Conservation (phyloP, 2,329 filamentous ascomycete species). For the Penicillium hordei region DNA sequence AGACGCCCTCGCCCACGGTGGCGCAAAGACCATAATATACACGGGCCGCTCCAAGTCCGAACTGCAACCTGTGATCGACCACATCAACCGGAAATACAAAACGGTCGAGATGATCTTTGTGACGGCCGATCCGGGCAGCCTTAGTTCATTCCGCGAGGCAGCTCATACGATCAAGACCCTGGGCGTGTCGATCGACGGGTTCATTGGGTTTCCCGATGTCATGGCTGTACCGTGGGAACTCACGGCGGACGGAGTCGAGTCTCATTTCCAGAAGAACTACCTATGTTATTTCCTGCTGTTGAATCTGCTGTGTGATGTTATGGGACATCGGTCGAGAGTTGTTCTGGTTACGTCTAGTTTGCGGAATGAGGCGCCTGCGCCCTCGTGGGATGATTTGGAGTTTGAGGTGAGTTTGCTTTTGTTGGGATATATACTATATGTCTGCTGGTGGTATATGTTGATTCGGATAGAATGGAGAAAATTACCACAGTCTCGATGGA, state of each 20-base stretch:
- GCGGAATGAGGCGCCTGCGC: slow-evolving; percentile 20
- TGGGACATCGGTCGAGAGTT: slow-evolving; percentile 16
- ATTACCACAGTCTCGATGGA: slow-evolving; percentile 27
- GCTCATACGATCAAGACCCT: slow-evolving; percentile 18
- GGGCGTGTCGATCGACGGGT: slow-evolving; percentile 23
- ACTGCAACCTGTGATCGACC: slow-evolving; percentile 27
- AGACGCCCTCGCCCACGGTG: slow-evolving; percentile 27
- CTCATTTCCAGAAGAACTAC: slow-evolving; percentile 30
- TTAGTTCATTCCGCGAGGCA: slow-evolving; percentile 20
- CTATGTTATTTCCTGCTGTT: slow-evolving; percentile 27
- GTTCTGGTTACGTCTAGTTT: slow-evolving; percentile 27
- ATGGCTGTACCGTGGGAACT: slow-evolving; percentile 21
- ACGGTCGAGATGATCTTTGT: slow-evolving; percentile 25
- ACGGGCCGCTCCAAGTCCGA: slow-evolving; percentile 28
- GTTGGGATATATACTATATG: too few species aligned
- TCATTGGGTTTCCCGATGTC: slow-evolving; percentile 22
- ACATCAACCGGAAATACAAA: slow-evolving; percentile 23
- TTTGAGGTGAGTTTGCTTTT: slow-evolving; percentile 21
- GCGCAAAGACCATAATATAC: slow-evolving; percentile 31
- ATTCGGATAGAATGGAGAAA: slow-evolving; percentile 22
- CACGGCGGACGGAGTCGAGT: slow-evolving; percentile 26
- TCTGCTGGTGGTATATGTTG: not conserved
- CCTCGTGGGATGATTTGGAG: slow-evolving; percentile 22
- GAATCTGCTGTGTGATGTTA: slow-evolving; percentile 18
- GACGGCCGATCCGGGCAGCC: slow-evolving; percentile 14